phyloP scores from a whole-genome alignment of 257 asterid genomes.

The Salvia rosmarinus region DNA sequence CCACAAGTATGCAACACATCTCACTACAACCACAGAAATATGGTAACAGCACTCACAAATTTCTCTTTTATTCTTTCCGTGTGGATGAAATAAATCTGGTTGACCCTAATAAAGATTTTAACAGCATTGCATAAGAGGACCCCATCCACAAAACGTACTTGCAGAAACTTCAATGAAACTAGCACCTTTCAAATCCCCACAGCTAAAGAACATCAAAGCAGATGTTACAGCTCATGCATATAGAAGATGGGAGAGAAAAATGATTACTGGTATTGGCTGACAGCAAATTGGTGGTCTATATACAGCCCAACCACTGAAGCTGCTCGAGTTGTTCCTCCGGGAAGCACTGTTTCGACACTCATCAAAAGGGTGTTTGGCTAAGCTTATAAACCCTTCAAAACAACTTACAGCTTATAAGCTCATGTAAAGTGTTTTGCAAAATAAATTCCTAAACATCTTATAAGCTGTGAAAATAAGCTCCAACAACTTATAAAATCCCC shows the following conservation, averaged over 20 bases:
- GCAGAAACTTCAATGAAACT: conserved; percentile 22
- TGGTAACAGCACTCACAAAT: not conserved
- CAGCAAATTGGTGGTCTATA: conserved; percentile 33
- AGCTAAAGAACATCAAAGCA: conserved; percentile 22
- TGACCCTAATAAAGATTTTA: conserved; percentile 31
- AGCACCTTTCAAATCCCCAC: conserved; percentile 36
- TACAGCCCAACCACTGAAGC: not conserved
- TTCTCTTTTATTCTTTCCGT: not conserved
- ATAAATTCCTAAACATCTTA: too few species aligned
- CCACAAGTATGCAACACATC: conserved; percentile 6
- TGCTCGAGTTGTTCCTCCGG: not conserved
- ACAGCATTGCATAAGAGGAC: conserved; percentile 30
- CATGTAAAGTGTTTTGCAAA: too few species aligned
- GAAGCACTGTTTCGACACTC: not conserved
- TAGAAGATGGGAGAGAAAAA: not conserved
- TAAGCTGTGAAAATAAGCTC: too few species aligned
- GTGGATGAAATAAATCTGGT: conserved; percentile 1
- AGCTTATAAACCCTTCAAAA: too few species aligned
- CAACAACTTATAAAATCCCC: too few species aligned
- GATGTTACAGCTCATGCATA: conserved; percentile 20
- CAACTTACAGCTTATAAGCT: too few species aligned
- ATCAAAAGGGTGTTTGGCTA: too few species aligned
- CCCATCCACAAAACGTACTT: conserved; percentile 23
- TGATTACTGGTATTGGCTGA: conserved; percentile 21
- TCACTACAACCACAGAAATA: not conserved